A percentile compares a stretch with the other conserved stretches of the same genome.
Conservation (phyloP, 331 rosid genomes). For the Quercus tomentella region DNA sequence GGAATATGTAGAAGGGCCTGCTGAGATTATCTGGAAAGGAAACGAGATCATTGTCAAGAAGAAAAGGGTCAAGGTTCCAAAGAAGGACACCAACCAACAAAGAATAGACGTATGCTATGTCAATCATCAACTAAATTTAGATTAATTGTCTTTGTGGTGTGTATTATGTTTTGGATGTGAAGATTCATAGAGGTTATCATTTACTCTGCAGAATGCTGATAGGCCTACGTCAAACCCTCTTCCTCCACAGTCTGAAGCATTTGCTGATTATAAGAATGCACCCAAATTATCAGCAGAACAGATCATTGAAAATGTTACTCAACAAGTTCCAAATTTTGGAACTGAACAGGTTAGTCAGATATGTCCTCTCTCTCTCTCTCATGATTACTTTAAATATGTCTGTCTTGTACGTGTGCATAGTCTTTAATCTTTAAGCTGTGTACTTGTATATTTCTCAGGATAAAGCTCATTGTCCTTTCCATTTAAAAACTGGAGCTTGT, state of each 20-base stretch:
- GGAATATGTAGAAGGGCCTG: slow-evolving; percentile 67
- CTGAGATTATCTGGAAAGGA: slow-evolving; percentile 83
- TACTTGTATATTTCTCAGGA: slow-evolving; percentile 50
- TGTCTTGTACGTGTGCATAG: neutral
- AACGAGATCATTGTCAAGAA: slow-evolving; percentile 76
- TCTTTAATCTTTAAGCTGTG: neutral
- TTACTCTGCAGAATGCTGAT: slow-evolving; percentile 35
- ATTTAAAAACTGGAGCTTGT: slow-evolving; percentile 87
- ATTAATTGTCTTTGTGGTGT: neutral
- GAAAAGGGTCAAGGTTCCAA: slow-evolving; percentile 57
- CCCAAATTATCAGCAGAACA: slow-evolving; percentile 30
- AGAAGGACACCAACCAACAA: slow-evolving; percentile 17
- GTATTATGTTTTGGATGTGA: neutral
- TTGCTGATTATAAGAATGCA: slow-evolving; percentile 28
- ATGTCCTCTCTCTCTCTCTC: neutral
- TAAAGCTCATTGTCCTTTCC: slow-evolving; percentile 95
- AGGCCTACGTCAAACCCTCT: slow-evolving; percentile 88
- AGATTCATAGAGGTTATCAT: neutral
- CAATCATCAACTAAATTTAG: neutral
- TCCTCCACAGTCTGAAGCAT: slow-evolving; percentile 68
- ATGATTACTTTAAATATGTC: neutral
- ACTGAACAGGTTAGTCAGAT: slow-evolving; percentile 68
- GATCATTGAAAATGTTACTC: slow-evolving; percentile 43
- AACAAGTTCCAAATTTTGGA: slow-evolving; percentile 86
- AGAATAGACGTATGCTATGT: slow-evolving; percentile 29